These are phyloP conservation scores for Lactifluus echinatus DNA, from an alignment of 768 basidiomycete species.

Conservation along the genomic window DNA sequence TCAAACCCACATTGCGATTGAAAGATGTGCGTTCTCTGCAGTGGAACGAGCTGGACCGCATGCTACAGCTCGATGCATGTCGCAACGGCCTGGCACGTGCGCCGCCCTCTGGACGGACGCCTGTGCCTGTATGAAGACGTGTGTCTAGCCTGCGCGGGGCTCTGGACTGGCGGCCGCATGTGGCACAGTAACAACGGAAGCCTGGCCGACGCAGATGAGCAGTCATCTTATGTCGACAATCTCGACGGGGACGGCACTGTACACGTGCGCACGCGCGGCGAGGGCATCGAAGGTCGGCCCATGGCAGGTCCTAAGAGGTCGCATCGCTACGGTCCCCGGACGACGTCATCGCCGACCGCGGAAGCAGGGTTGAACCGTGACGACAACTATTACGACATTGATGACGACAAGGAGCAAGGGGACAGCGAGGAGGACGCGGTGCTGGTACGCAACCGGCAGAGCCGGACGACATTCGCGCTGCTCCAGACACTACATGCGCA, in stretches of 20 bases:
- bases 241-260: constrained; percentile 22
- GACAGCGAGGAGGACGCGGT: constrained; percentile 31
- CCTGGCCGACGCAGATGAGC: constrained; percentile 52
- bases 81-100: not conserved
- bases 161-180: constrained; percentile 56
- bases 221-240: not conserved
- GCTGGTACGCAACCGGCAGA: constrained; percentile 27
- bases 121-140: constrained; percentile 80
- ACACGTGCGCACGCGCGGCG: constrained; percentile 51
- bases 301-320: no score
- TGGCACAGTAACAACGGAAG: constrained; percentile 52
- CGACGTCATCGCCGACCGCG: constrained; percentile 11
- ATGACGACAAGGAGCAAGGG: constrained; percentile 12
- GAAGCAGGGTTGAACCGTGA: not conserved
- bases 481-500: constrained; percentile 60
- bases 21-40: constrained; percentile 27
- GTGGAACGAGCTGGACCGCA: constrained; percentile 75
- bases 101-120: constrained; percentile 55
- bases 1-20: no score
- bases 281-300: constrained; percentile 60
- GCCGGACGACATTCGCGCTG: constrained; percentile 40
- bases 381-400: not conserved
- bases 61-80: constrained; percentile 45
- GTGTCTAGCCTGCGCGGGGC: constrained; percentile 69
- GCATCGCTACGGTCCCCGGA: constrained; percentile 18